Percentiles rank a stretch among this genome's conserved stretches.
These are phyloP conservation scores for Periglandula ipomoeae DNA, from an alignment of 2,329 filamentous ascomycete species.

Conservation along the genomic window DNA sequence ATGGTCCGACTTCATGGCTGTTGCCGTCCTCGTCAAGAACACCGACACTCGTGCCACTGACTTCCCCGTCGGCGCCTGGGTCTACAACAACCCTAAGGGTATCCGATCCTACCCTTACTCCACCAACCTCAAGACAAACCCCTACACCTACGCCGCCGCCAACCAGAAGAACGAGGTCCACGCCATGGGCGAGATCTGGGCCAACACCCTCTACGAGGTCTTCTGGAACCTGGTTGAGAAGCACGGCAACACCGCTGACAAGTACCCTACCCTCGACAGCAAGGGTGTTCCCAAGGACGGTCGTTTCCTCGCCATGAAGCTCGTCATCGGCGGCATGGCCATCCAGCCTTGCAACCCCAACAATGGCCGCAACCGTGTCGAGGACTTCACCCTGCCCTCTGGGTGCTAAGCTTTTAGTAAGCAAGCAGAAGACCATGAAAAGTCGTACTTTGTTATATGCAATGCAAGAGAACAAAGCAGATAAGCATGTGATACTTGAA, in stretches of 20 bases:
- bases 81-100: conserved; percentile 31
- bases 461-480: too few relatives aligned
- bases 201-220: conserved; percentile 44
- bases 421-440: too few relatives aligned
- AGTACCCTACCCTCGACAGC: conserved; percentile 31
- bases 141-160: conserved; percentile 36
- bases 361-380: conserved; percentile 16
- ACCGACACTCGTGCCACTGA: conserved; percentile 34
- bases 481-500: too few relatives aligned
- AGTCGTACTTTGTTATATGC: too few relatives aligned
- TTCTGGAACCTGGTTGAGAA: conserved; percentile 50
- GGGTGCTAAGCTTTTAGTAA: conserved; percentile 18
- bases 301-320: too few relatives aligned
- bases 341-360: conserved; percentile 46
- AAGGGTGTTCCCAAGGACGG: too few relatives aligned
- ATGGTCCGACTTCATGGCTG: conserved; percentile 48
- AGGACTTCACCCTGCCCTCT: conserved; percentile 21
- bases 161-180: conserved; percentile 32
- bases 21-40: conserved; percentile 37
- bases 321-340: too few relatives aligned
- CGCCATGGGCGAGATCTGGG: conserved; percentile 42
- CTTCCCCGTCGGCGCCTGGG: conserved; percentile 43
- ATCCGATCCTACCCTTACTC: conserved; percentile 44
- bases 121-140: conserved; percentile 39
- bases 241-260: conserved; percentile 38